These are phyloP conservation scores for Botrytis sinoallii DNA, from an alignment of 2,329 filamentous ascomycete genomes.

Conservation along the genomic window DNA sequence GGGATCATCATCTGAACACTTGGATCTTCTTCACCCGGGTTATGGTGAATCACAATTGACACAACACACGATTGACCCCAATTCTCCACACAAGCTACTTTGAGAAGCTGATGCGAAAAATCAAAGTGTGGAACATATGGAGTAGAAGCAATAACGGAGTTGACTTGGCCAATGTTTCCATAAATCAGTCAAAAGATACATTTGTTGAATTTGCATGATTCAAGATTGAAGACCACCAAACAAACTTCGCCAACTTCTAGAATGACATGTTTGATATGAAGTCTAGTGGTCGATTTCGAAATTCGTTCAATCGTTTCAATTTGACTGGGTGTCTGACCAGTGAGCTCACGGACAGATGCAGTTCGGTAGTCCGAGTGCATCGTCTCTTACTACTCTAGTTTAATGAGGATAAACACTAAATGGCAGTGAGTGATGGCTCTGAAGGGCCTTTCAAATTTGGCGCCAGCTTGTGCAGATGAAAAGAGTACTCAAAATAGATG, in stretches of 20 bases:
- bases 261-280: slow-evolving; percentile 16
- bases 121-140: slow-evolving; percentile 11
- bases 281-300: slow-evolving; percentile 1
- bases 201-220: slow-evolving; percentile 8
- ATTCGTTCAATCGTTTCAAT: slow-evolving; percentile 28
- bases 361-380: slow-evolving; percentile 30
- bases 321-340: slow-evolving; percentile 30
- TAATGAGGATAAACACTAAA: neutral
- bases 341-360: slow-evolving; percentile 34
- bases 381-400: slow-evolving; percentile 2
- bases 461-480: slow-evolving; percentile 4
- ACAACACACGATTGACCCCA: slow-evolving; percentile 22
- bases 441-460: neutral
- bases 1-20: slow-evolving; percentile 36
- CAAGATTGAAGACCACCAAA: slow-evolving; percentile 1
- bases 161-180: slow-evolving; percentile 12
- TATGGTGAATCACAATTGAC: slow-evolving; percentile 34
- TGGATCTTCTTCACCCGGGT: slow-evolving; percentile 32
- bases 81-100: slow-evolving; percentile 16
- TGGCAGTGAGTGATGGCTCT: neutral
- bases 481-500: neutral
- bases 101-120: slow-evolving; percentile 14
- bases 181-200: slow-evolving; percentile 8
- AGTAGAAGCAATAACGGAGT: slow-evolving; percentile 10
- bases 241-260: slow-evolving; percentile 15